Evolutionary conservation across 768 basidiomycete species (phyloP).

Genomic region (Russula sp.): DNA sequence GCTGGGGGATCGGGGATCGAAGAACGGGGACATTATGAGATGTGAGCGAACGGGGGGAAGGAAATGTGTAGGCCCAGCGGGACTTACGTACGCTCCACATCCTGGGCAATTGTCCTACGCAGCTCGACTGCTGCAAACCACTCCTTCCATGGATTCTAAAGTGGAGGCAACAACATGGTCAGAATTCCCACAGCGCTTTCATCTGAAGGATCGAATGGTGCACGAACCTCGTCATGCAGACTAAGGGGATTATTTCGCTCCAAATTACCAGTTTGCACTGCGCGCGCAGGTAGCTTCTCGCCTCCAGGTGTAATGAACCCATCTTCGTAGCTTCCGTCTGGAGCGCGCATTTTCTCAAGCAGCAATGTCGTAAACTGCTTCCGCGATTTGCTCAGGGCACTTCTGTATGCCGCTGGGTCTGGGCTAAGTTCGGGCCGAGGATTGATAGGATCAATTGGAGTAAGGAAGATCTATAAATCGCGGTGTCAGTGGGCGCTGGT

Average conservation of each 20-base stretch:
- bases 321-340: conserved; percentile 78
- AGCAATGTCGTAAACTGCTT: conserved; percentile 51
- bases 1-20: conserved; percentile 33
- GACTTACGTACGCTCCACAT: conserved; percentile 90
- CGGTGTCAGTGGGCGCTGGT: conserved; percentile 6
- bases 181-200: not conserved
- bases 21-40: not conserved
- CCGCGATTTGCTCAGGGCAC: conserved; percentile 41
- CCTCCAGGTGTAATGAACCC: conserved; percentile 53
- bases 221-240: conserved; percentile 58
- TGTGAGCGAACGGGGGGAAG: not conserved
- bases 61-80: not conserved
- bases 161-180: not conserved
- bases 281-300: conserved; percentile 28
- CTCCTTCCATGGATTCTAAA: conserved; percentile 87
- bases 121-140: conserved; percentile 91
- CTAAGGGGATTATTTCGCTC: conserved; percentile 77
- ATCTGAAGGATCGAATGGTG: not conserved
- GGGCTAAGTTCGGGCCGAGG: conserved; percentile 34
- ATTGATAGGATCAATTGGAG: conserved; percentile 57
- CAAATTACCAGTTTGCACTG: conserved; percentile 35
- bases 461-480: conserved; percentile 54
- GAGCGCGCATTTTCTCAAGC: conserved; percentile 67
- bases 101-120: conserved; percentile 82
- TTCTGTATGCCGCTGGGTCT: conserved; percentile 23